These are phyloP conservation scores for Bipolaris oryzae DNA, from an alignment of 2,329 filamentous ascomycete species.

Conservation along the genomic window DNA sequence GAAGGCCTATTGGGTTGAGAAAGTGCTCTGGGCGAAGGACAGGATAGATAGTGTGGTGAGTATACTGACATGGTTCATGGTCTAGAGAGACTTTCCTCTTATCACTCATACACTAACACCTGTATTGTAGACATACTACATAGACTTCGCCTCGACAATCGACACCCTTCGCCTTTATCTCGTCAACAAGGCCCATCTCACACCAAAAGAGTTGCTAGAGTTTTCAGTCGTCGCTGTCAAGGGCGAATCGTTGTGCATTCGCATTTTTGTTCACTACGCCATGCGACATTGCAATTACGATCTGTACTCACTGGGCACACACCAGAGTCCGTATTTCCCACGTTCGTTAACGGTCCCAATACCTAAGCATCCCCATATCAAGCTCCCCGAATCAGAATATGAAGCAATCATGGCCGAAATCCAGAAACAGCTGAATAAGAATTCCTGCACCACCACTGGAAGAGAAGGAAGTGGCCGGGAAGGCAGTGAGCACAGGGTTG, in stretches of 20 bases:
- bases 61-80: neutral
- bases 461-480: neutral
- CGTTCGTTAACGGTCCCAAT: neutral
- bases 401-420: neutral
- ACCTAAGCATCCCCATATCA: neutral
- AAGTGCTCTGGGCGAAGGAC: neutral
- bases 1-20: neutral
- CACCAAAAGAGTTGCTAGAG: neutral
- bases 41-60: conserved; percentile 7
- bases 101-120: neutral
- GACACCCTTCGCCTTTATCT: conserved; percentile 16
- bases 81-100: neutral
- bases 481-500: neutral
- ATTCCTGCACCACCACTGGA: neutral
- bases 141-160: conserved; percentile 16
- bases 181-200: conserved; percentile 5
- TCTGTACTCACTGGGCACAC: conserved; percentile 9
- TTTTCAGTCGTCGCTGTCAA: neutral
- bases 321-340: conserved; percentile 7
- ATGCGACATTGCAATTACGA: conserved; percentile 7
- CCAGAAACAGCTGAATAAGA: neutral
- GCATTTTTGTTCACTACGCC: conserved; percentile 15
- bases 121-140: conserved; percentile 6
- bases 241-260: conserved; percentile 1
- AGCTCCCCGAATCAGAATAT: neutral